Percentiles rank a stretch among this genome's conserved stretches.
These are phyloP conservation scores for Inga leiocalycina DNA, from an alignment of 306 rosid genomes.

Conservation along the genomic window DNA sequence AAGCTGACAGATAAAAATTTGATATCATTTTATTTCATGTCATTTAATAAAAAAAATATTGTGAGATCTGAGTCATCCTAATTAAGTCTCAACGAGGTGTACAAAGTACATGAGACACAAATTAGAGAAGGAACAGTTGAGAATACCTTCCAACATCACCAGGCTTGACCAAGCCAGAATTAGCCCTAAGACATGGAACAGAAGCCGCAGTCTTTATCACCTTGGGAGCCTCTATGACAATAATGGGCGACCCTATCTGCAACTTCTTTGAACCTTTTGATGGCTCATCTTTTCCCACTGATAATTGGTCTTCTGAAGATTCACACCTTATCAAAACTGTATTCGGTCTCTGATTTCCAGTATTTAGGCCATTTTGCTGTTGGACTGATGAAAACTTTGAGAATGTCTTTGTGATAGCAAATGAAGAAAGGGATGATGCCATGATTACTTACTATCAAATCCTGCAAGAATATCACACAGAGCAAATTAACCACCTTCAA, in stretches of 20 bases:
- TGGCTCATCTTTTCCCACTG: conserved; percentile 19
- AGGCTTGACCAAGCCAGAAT: conserved; percentile 72
- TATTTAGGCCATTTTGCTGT: conserved; percentile 18
- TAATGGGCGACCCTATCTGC: conserved; percentile 76
- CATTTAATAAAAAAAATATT: background rate
- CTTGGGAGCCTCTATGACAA: conserved; percentile 75
- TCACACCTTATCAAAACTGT: conserved; percentile 45
- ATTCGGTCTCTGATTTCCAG: conserved; percentile 19
- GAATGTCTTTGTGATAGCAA: conserved; percentile 33
- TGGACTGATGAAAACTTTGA: conserved; percentile 27
- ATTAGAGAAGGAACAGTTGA: background rate
- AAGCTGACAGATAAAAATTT: background rate
- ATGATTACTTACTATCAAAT: conserved; percentile 19
- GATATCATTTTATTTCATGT: background rate
- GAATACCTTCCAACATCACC: conserved; percentile 89
- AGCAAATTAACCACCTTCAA: background rate
- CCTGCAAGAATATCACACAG: background rate
- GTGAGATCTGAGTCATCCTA: background rate
- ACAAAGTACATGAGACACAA: background rate
- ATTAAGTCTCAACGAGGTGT: background rate
- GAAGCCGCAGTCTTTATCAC: conserved; percentile 76
- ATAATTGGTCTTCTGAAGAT: conserved; percentile 46
- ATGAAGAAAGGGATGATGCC: conserved; percentile 36
- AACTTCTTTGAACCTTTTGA: conserved; percentile 51
- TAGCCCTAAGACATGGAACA: conserved; percentile 71